Evolutionary conservation across 208 protist genomes (phyloP), one percentile per base, ranked within the genome.

Genomic region (Leishmania amazonensis): DNA sequence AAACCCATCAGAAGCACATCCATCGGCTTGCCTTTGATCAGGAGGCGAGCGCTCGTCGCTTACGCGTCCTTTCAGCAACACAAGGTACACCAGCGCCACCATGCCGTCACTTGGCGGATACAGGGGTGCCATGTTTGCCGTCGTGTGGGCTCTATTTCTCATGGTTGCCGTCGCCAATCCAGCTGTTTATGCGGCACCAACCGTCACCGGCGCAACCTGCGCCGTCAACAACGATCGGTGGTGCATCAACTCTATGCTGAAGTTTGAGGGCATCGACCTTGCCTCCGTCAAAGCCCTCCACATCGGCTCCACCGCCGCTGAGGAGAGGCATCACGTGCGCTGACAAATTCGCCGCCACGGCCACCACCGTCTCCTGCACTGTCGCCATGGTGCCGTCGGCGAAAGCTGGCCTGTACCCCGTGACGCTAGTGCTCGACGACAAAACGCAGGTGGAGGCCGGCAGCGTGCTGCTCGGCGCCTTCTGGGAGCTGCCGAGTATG

Each of bases 321-420:
- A 85, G 21, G 17, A 70, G 42, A 3, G 15, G 24, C 15, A 38
- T 86, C 51, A 57, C 38, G 31, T 88, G 81, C 67, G 24, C 6
- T 31, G 42, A 4, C 49, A 38, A 40, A 6, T 38, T 71, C 28
- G 28, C 1, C 9, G 35, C 53, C 24, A 40, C 35, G n/a, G n/a
- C 28, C 47, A 71, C 35, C 13, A 40, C 45, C 21, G 0, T 85
- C 38, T 60, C 54, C 38, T 89, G 86, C 86, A 84, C 19, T 3
- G 54, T 89, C 42, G 40, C 38, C 24, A 58, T 79, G 35, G 51
- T 24, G 19, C 0, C 45, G 1, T n/a, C 75, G 0, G 68, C 65
- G 21, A 76, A 11, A 9, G 72, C 70, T 7, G 86, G 86, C 5
- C 47, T 81, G 35, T 85, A 88, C 62, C 78, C 80, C 7, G 74